phyloP scores from a whole-genome alignment of 2,329 filamentous ascomycete species.

The Fusarium sp. region DNA sequence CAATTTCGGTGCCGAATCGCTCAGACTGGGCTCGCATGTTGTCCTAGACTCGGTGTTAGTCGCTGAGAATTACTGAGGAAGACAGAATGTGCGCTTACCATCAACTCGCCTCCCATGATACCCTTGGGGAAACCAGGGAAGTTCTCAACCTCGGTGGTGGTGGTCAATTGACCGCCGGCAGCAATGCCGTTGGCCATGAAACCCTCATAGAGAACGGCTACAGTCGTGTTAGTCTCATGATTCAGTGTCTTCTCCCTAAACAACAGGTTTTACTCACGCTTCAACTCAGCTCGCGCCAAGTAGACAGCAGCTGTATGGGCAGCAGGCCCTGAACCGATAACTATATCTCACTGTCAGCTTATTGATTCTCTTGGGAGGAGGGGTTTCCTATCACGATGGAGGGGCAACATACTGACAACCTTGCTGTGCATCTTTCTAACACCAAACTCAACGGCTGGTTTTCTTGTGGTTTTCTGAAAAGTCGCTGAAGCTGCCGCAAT shows the following conservation, averaged over 20 bases:
- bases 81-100: constrained; percentile 67
- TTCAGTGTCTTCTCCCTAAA: not conserved
- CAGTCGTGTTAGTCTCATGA: constrained; percentile 24
- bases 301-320: constrained; percentile 98
- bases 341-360: constrained; percentile 52
- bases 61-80: not conserved
- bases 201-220: constrained; percentile 93
- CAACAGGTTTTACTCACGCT: constrained; percentile 66
- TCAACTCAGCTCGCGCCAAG: constrained; percentile 91
- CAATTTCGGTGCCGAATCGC: constrained; percentile 91
- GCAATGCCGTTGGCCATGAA: constrained; percentile 98
- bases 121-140: constrained; percentile 93
- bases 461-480: constrained; percentile 64
- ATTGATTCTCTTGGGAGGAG: constrained; percentile 1
- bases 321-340: constrained; percentile 94
- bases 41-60: constrained; percentile 64
- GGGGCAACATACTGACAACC: constrained; percentile 79
- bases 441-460: constrained; percentile 52
- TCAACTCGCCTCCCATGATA: constrained; percentile 88
- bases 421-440: constrained; percentile 87
- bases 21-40: constrained; percentile 92
- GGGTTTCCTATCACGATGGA: constrained; percentile 13
- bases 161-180: constrained; percentile 95
- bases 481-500: constrained; percentile 76
- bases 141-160: constrained; percentile 98